phyloP scores from a whole-genome alignment of 2,329 filamentous ascomycete species.

The Arthroderma sp. region DNA sequence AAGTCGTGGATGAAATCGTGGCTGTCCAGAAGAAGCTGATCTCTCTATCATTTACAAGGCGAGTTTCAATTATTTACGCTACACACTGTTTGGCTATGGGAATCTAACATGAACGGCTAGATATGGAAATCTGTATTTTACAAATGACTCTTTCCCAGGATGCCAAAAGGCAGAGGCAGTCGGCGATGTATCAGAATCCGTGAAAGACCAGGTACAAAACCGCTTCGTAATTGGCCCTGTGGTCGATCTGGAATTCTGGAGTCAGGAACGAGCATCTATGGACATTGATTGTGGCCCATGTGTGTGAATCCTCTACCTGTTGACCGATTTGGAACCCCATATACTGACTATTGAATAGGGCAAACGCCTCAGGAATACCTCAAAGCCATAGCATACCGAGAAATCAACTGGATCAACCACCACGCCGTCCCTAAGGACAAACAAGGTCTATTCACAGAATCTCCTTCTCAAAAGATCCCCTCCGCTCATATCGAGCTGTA shows the following conservation, averaged over 20 bases:
- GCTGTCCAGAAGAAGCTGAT: conserved; percentile 10
- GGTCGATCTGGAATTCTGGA: conserved; percentile 17
- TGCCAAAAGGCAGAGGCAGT: conserved; percentile 4
- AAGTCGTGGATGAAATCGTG: conserved; percentile 15
- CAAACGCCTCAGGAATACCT: conserved; percentile 21
- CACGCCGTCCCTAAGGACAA: not conserved
- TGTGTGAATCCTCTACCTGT: conserved; percentile 12
- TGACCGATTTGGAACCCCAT: not conserved
- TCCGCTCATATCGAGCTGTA: conserved; percentile 21
- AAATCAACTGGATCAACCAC: conserved; percentile 22
- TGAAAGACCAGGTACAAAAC: conserved; percentile 8
- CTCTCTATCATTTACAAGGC: conserved; percentile 8
- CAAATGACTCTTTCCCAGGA: conserved; percentile 4
- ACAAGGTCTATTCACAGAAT: not conserved
- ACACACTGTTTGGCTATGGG: not conserved
- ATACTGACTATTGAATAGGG: conserved; percentile 15
- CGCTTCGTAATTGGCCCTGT: conserved; percentile 7
- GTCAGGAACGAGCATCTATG: conserved; percentile 21
- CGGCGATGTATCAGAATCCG: not conserved
- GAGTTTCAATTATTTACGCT: not conserved
- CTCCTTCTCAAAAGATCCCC: conserved; percentile 16
- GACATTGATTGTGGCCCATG: conserved; percentile 29
- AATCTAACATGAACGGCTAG: not conserved
- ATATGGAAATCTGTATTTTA: conserved; percentile 6
- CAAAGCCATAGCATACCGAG: conserved; percentile 19